Evolutionary conservation across 192 early-diverging fungal genomes (phyloP).

Genomic region (Geranomyces michiganensis): DNA sequence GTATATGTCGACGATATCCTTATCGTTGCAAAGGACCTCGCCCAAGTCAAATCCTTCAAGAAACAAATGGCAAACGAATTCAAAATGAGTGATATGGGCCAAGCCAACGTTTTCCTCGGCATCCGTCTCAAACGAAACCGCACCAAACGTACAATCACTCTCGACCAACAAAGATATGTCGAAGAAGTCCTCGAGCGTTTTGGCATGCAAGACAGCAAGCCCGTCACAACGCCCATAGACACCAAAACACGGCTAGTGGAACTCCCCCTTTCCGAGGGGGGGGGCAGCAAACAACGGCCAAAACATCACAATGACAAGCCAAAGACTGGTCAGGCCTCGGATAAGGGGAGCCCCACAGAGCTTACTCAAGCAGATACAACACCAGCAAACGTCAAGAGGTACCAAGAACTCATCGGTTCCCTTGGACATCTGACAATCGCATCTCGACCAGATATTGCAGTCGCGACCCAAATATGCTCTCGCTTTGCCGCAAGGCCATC

Average conservation of each 20-base stretch:
- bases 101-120: background rate
- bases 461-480: too few species aligned
- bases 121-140: background rate
- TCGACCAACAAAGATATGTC: background rate
- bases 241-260: background rate
- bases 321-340: too few species aligned
- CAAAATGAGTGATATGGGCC: slow-evolving; percentile 14
- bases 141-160: background rate
- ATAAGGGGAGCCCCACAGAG: too few species aligned
- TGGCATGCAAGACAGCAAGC: background rate
- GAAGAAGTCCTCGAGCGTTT: background rate
- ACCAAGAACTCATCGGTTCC: background rate
- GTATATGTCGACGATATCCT: slow-evolving; percentile 6
- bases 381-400: background rate
- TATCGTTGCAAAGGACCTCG: background rate
- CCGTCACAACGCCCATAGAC: background rate
- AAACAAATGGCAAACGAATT: background rate
- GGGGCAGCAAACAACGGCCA: background rate
- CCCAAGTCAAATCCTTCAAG: background rate
- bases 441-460: too few species aligned
- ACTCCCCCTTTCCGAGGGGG: background rate
- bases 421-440: too few species aligned
- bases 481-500: too few species aligned
- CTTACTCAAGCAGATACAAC: too few species aligned
- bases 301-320: background rate